phyloP scores from a whole-genome alignment of 208 protist genomes.

The Angomonas deanei region DNA sequence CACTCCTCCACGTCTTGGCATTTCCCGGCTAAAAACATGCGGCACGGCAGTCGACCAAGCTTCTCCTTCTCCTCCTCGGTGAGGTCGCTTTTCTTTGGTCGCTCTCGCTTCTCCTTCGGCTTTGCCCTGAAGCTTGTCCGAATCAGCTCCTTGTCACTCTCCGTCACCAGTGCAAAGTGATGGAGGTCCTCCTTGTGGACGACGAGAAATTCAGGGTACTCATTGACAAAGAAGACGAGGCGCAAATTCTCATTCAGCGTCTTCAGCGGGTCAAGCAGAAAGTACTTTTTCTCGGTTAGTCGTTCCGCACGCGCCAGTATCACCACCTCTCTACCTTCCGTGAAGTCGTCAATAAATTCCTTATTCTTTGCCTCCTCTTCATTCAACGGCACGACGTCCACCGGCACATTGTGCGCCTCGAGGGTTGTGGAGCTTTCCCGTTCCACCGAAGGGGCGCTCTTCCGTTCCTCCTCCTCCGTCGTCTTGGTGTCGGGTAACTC shows the following conservation, averaged over 20 bases:
- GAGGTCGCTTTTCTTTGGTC: conserved; percentile 38
- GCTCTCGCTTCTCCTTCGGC: conserved; percentile 19
- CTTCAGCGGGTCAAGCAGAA: conserved; percentile 36
- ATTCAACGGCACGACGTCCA: conserved; percentile 17
- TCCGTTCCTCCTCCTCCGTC: background rate
- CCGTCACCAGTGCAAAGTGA: conserved; percentile 53
- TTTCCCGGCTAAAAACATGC: conserved; percentile 45
- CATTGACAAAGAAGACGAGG: conserved; percentile 78
- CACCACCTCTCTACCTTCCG: conserved; percentile 21
- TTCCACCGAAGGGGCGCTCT: background rate
- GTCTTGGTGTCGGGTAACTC: background rate
- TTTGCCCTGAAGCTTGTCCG: conserved; percentile 59
- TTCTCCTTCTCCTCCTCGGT: conserved; percentile 36
- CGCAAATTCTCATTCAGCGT: conserved; percentile 78
- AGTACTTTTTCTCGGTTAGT: conserved; percentile 51
- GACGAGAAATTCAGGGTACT: conserved; percentile 81
- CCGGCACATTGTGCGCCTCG: background rate
- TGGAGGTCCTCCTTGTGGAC: conserved; percentile 30
- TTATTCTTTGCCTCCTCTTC: conserved; percentile 1
- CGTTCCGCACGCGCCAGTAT: conserved; percentile 69
- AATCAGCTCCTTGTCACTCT: conserved; percentile 63
- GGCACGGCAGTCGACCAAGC: conserved; percentile 50
- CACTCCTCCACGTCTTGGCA: conserved; percentile 50
- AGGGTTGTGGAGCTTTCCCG: background rate
- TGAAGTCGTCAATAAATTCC: conserved; percentile 24